These are phyloP conservation scores for Dendrocalamus sinicus DNA, from an alignment of 176 grass and related monocot genomes.

Conservation along the genomic window DNA sequence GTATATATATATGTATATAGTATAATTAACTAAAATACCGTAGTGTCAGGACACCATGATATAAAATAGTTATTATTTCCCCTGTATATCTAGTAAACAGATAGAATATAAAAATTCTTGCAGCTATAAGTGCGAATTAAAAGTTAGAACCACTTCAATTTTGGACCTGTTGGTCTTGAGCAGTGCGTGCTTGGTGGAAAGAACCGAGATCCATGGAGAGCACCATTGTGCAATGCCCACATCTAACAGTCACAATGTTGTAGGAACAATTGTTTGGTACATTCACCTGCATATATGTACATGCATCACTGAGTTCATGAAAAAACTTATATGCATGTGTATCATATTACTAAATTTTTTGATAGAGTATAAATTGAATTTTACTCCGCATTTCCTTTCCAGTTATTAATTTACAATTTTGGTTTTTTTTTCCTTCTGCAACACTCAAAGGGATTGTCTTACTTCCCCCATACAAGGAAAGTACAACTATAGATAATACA, in stretches of 20 bases:
- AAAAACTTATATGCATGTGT: not conserved
- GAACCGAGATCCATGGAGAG: constrained; percentile 80
- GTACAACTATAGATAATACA: not conserved
- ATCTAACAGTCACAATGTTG: constrained; percentile 87
- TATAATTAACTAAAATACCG: no score
- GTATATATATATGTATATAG: no score
- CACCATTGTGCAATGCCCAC: constrained; percentile 89
- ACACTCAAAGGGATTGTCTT: not conserved
- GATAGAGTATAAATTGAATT: not conserved
- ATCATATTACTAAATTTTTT: not conserved
- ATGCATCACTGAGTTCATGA: constrained; percentile 8
- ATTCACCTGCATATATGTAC: constrained; percentile 65
- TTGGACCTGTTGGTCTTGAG: constrained; percentile 77
- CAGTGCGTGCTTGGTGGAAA: constrained; percentile 56
- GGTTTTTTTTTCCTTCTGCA: not conserved
- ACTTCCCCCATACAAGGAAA: not conserved
- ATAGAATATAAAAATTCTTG: not conserved
- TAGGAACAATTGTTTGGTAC: constrained; percentile 78
- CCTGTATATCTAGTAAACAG: not conserved
- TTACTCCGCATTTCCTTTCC: not conserved
- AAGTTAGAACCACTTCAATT: not conserved
- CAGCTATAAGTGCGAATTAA: not conserved
- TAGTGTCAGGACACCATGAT: no score
- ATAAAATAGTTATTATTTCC: no score
- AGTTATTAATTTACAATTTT: not conserved